phyloP scores from a whole-genome alignment of 148 eudicot species.

The Spergularia marina region DNA sequence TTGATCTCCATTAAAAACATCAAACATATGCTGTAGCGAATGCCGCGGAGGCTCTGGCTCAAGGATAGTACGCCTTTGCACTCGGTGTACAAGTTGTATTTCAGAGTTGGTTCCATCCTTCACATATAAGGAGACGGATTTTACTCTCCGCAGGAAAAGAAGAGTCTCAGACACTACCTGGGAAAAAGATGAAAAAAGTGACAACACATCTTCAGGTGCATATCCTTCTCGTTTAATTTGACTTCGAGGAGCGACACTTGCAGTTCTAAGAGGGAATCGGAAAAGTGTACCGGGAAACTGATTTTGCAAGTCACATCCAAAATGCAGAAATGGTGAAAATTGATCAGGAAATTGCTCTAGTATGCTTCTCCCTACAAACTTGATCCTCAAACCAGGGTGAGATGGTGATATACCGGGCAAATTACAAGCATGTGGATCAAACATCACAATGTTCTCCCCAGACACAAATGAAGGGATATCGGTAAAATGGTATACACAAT shows the following conservation, averaged over 20 bases:
- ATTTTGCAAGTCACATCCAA: conserved; percentile 89
- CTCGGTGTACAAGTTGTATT: conserved; percentile 83
- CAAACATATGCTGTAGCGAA: conserved; percentile 54
- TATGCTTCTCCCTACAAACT: conserved; percentile 77
- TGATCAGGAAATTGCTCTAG: conserved; percentile 99
- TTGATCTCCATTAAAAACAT: conserved; percentile 52
- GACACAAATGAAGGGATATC: conserved; percentile 94
- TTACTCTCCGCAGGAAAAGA: conserved; percentile 83
- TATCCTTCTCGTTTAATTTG: conserved; percentile 90
- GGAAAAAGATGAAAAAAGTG: conserved; percentile 89
- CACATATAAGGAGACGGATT: conserved; percentile 74
- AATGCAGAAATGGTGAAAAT: conserved; percentile 87
- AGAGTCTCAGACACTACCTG: conserved; percentile 86
- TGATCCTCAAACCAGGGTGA: conserved; percentile 95
- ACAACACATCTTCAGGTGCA: conserved; percentile 79
- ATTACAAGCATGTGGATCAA: conserved; percentile 97
- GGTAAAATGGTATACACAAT: conserved; percentile 95
- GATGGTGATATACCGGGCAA: conserved; percentile 97
- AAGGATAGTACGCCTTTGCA: conserved; percentile 45
- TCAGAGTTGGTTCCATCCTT: conserved; percentile 73
- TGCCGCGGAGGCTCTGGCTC: conserved; percentile 61
- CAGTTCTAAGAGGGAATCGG: conserved; percentile 87
- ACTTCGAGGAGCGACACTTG: conserved; percentile 75
- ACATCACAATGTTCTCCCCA: conserved; percentile 97
- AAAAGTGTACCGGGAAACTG: conserved; percentile 95